phyloP scores from a whole-genome alignment of 768 basidiomycete species.

The Suillus variegatus region DNA sequence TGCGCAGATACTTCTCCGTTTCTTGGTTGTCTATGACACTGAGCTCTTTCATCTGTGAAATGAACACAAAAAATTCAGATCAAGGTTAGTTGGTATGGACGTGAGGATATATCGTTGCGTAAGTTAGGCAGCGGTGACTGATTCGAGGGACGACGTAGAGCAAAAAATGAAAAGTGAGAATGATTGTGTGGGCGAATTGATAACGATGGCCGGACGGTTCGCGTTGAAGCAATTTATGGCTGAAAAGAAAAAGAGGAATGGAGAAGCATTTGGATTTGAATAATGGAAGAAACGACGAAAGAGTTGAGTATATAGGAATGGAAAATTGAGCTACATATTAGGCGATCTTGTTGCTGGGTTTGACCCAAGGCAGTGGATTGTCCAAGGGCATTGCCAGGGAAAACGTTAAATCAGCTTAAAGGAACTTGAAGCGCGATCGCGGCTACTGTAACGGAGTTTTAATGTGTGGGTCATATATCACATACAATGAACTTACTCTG shows the following conservation, averaged over 20 bases:
- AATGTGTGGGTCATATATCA: too few species aligned
- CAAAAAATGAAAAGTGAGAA: background rate
- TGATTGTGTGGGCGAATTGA: background rate
- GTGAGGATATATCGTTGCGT: background rate
- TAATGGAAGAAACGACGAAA: background rate
- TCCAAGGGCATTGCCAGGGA: too few species aligned
- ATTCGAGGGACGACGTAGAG: background rate
- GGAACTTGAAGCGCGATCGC: too few species aligned
- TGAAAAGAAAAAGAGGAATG: background rate
- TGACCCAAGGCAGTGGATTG: too few species aligned
- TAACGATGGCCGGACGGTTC: background rate
- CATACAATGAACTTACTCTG: too few species aligned
- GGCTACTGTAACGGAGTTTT: too few species aligned
- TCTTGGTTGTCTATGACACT: background rate
- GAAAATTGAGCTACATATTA: background rate
- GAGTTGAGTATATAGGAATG: background rate
- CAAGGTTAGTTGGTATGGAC: background rate
- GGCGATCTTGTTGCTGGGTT: background rate
- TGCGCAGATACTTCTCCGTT: slow-evolving; percentile 35
- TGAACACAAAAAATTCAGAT: background rate
- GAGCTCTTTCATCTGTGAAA: slow-evolving; percentile 18
- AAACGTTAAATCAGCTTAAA: too few species aligned
- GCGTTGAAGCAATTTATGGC: background rate
- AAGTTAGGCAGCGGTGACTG: background rate
- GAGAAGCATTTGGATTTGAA: background rate